Evolutionary conservation across 257 asterid species (phyloP).

Genomic region (Jasminum sambac): DNA sequence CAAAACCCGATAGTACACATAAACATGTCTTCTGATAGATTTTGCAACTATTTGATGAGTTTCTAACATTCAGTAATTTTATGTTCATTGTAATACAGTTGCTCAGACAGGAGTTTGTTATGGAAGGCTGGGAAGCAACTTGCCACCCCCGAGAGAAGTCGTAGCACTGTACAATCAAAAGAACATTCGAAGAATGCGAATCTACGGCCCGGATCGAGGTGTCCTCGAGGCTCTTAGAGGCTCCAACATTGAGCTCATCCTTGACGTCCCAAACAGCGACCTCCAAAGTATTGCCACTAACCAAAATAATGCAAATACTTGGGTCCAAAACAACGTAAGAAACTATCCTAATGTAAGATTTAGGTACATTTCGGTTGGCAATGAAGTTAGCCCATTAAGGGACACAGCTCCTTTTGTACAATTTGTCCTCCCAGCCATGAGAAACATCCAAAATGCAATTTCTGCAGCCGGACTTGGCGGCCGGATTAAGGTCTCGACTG

Average conservation of each 20-base stretch:
- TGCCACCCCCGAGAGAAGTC: constrained; percentile 14
- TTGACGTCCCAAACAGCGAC: constrained; percentile 21
- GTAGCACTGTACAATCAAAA: constrained; percentile 12
- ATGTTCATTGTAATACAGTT: not conserved
- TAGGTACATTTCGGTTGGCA: constrained; percentile 27
- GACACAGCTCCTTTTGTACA: not conserved
- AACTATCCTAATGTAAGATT: constrained; percentile 20
- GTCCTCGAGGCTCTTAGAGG: constrained; percentile 15
- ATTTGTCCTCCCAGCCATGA: constrained; percentile 10
- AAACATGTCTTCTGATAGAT: not conserved
- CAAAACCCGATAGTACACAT: no score
- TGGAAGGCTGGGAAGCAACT: constrained; percentile 19
- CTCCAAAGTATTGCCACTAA: constrained; percentile 15
- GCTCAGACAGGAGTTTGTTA: constrained; percentile 24
- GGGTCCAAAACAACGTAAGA: constrained; percentile 23
- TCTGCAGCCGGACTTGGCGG: not conserved
- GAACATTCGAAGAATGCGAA: constrained; percentile 16
- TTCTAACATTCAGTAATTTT: not conserved
- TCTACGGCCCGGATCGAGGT: not conserved
- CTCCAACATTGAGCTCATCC: constrained; percentile 11
- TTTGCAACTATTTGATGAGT: not conserved
- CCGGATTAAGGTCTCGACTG: constrained; percentile 20
- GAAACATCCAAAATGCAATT: constrained; percentile 8
- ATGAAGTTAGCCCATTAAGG: not conserved
- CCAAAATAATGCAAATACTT: constrained; percentile 10